A percentile compares a stretch with the other conserved stretches of the same genome.
Evolutionary conservation across 2,329 filamentous ascomycete genomes (phyloP).

Genomic region (Cytospora schulzeri): DNA sequence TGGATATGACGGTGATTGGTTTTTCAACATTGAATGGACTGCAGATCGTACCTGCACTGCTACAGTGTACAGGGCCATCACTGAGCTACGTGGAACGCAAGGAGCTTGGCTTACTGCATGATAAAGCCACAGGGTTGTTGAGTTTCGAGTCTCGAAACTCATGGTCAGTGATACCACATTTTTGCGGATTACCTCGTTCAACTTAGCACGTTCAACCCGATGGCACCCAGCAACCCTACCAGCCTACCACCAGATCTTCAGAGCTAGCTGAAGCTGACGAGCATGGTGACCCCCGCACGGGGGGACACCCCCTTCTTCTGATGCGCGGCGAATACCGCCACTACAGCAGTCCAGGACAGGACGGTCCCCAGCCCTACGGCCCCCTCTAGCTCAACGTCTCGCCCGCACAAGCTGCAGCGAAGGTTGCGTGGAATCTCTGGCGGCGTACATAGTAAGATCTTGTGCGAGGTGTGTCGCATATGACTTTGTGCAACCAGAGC

Average conservation of each 20-base stretch:
- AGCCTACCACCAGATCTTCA: not conserved
- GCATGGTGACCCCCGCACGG: constrained; percentile 20
- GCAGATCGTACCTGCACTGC: not conserved
- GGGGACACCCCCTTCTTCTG: not conserved
- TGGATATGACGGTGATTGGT: not conserved
- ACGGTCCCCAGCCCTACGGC: constrained; percentile 18
- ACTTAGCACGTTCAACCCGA: too few species aligned
- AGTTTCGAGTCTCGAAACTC: not conserved
- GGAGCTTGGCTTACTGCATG: not conserved
- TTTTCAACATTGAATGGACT: constrained; percentile 1
- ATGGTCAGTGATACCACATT: not conserved
- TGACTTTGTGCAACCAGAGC: not conserved
- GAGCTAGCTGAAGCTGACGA: constrained; percentile 13
- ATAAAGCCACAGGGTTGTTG: not conserved
- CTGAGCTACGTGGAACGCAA: not conserved
- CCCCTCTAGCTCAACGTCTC: constrained; percentile 10
- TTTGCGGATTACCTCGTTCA: constrained; percentile 1
- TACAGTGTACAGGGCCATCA: not conserved
- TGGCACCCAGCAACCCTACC: not conserved
- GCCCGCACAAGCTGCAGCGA: constrained; percentile 12
- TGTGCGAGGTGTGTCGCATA: constrained; percentile 8
- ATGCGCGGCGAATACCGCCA: constrained; percentile 6
- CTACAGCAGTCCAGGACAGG: not conserved
- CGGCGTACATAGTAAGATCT: constrained; percentile 3
- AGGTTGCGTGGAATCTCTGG: not conserved